Base-by-base conservation (phyloP, 2,329 filamentous ascomycete species). In the Fusarium citri region DNA sequence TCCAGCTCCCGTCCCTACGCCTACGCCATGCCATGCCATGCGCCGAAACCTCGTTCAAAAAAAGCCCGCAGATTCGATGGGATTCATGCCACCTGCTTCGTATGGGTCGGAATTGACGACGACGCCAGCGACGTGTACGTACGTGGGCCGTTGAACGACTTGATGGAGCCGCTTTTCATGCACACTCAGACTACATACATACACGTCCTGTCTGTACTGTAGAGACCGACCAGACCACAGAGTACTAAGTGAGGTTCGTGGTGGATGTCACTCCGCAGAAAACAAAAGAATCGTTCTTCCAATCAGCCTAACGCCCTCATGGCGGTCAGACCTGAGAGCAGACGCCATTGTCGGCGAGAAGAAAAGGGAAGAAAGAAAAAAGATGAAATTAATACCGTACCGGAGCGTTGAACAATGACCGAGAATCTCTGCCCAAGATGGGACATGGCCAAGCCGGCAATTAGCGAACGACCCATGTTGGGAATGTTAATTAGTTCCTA, bases 251-350 rank as follows among this genome's bases (percentile, higher is more conserved):
- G 40, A 51, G 18, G n/a, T 18, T 22, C 12, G 15, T 31, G 43
- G 59, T 43, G 55, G 34, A 23, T 51, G 23, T 11, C 31, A 63
- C 61, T 60, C 61, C 58, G 55, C 67, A 70, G 37, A 49, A 62
- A 56, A 45, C 46, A 60, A 48, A 18, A 62, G 46, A 68, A 59
- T 61, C 49, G 49, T 56, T 64, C 50, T 49, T 43, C 41, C 56
- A 60, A 60, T 58, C 56, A 42, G 47, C 56, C 63, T 58, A 66
- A 64, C 65, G 40, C 48, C 48, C 42, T 55, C 40, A 45, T 55
- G 54, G 74, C 74, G 74, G 74, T 76, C 74, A 76, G 74, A 72
- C 74, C 74, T 66, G 61, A 76, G 64, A 64, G 41, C 43, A 51
- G 62, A 59, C 54, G 45, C 53, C 54, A 66, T 70, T 63, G 61